Evolutionary conservation across 2,329 filamentous ascomycete genomes (phyloP).

Genomic region (Fusarium beomiforme): DNA sequence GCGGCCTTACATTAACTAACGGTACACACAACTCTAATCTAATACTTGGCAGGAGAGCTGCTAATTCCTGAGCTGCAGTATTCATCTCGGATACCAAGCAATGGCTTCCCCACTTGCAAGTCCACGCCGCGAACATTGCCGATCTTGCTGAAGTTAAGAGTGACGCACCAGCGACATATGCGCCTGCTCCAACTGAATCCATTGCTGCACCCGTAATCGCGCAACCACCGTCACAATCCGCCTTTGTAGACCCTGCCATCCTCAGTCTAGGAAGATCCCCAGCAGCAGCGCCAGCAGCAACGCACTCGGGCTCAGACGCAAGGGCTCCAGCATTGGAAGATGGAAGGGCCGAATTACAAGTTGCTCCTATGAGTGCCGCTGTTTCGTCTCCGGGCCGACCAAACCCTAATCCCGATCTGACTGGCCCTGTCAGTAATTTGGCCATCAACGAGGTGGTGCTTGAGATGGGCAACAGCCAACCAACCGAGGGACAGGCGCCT

Average conservation of each 20-base stretch:
- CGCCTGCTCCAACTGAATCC: constrained; percentile 39
- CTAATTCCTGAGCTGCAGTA: constrained; percentile 44
- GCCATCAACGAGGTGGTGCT: constrained; percentile 27
- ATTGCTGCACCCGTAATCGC: constrained; percentile 41
- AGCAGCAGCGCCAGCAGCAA: constrained; percentile 45
- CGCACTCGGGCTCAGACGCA: constrained; percentile 38
- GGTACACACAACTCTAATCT: constrained; percentile 59
- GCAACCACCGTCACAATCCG: constrained; percentile 47
- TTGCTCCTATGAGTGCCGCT: constrained; percentile 4
- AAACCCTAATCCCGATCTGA: constrained; percentile 39
- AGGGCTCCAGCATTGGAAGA: constrained; percentile 17
- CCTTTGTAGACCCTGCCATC: constrained; percentile 85
- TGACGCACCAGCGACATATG: constrained; percentile 42
- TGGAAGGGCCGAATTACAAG: constrained; percentile 28
- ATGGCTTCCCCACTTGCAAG: constrained; percentile 55
- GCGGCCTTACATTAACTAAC: constrained; percentile 75
- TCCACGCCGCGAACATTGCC: constrained; percentile 57
- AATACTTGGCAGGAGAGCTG: not conserved
- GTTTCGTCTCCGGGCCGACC: constrained; percentile 28
- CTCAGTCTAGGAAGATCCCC: constrained; percentile 70
- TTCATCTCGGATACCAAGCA: constrained; percentile 55
- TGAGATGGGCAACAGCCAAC: constrained; percentile 32
- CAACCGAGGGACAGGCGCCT: constrained; percentile 33
- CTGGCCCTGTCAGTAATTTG: constrained; percentile 43
- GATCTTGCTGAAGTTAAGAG: constrained; percentile 56